Conservation (phyloP, 495 filamentous ascomycete species). For the Lepidopterella palustris region DNA sequence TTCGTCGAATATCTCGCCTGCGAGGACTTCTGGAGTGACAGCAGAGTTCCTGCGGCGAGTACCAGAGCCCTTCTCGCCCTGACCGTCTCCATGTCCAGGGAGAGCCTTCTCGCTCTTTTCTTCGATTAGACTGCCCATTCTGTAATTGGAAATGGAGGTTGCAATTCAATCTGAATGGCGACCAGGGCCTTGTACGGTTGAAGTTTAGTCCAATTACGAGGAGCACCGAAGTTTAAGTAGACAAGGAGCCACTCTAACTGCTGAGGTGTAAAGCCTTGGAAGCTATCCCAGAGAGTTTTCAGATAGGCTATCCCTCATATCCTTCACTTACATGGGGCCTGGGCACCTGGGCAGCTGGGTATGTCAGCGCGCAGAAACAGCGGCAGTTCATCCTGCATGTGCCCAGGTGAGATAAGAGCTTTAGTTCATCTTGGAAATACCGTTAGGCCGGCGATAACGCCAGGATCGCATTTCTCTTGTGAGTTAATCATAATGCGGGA, state of each 20-base stretch:
- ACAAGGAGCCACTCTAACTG: background rate
- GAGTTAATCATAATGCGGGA: background rate
- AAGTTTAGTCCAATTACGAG: too few species aligned
- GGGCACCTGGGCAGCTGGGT: background rate
- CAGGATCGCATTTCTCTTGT: background rate
- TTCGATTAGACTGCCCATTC: background rate
- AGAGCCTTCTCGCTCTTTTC: background rate
- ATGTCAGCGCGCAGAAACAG: too few species aligned
- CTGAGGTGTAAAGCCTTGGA: background rate
- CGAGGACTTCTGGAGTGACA: slow-evolving; percentile 14
- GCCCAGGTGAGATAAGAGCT: background rate
- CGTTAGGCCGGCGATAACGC: background rate
- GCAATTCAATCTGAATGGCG: too few species aligned
- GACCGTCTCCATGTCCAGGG: background rate
- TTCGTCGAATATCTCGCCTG: slow-evolving; percentile 23
- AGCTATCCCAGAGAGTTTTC: background rate
- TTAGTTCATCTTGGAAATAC: background rate
- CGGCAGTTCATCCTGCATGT: background rate
- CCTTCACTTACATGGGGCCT: background rate
- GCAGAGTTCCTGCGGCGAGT: slow-evolving; percentile 19
- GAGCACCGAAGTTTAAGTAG: too few species aligned
- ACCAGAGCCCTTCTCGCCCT: background rate
- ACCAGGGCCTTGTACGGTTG: too few species aligned
- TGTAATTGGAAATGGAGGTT: background rate
- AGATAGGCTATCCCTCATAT: background rate